Conservation (phyloP, 2,329 filamentous ascomycete species). For the Westerdykella aurantiaca region DNA sequence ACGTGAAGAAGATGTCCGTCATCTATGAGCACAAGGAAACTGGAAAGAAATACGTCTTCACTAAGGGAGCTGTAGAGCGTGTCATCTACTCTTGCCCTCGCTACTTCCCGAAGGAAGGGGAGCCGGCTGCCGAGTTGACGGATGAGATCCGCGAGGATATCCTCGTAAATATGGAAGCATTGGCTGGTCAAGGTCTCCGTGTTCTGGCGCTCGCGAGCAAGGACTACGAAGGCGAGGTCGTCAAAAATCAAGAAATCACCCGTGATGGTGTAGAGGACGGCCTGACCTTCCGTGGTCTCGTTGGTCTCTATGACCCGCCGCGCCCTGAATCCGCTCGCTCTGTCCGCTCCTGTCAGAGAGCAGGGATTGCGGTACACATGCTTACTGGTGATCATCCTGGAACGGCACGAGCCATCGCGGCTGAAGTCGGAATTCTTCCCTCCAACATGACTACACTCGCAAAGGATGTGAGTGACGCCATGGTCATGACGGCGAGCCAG, state of each 20-base stretch:
- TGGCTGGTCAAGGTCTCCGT: constrained; percentile 61
- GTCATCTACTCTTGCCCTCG: constrained; percentile 58
- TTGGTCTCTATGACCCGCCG: constrained; percentile 80
- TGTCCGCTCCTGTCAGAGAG: constrained; percentile 41
- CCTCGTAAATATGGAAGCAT: constrained; percentile 61
- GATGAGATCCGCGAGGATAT: constrained; percentile 53
- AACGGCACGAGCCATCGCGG: constrained; percentile 44
- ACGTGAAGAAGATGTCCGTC: constrained; percentile 71
- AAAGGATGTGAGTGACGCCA: constrained; percentile 24
- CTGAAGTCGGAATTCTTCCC: constrained; percentile 44
- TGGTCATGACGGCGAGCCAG: constrained; percentile 46
- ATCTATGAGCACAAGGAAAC: constrained; percentile 50
- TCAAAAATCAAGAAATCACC: constrained; percentile 43
- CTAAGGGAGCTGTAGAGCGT: constrained; percentile 65
- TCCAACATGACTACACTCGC: constrained; percentile 19
- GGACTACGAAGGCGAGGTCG: constrained; percentile 39
- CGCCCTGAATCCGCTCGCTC: constrained; percentile 66
- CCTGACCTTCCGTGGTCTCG: constrained; percentile 69
- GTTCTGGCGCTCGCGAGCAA: constrained; percentile 61
- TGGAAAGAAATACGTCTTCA: constrained; percentile 47
- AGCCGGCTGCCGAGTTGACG: constrained; percentile 42
- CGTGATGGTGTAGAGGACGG: constrained; percentile 61
- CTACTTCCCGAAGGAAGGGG: constrained; percentile 43
- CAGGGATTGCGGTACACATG: constrained; percentile 47
- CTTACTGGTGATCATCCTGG: constrained; percentile 45